phyloP scores from a whole-genome alignment of 2,329 filamentous ascomycete genomes.

The Penicillium nordicum region DNA sequence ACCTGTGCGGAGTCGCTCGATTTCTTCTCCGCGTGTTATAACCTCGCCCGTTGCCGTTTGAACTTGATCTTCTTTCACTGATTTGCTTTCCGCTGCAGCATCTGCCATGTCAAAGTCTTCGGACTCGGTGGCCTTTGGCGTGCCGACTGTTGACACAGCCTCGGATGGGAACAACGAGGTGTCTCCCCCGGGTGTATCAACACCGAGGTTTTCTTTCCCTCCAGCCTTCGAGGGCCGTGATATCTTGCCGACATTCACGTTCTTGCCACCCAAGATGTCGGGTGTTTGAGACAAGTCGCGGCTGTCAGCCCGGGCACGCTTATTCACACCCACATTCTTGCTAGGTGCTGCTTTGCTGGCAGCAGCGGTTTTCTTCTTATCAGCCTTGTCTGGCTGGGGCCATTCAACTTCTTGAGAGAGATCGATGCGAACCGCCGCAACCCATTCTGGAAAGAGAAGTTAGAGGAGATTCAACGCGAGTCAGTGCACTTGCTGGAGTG shows the following conservation, averaged over 20 bases:
- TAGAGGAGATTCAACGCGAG: constrained; percentile 6
- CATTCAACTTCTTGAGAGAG: constrained; percentile 90
- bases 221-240: constrained; percentile 54
- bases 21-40: constrained; percentile 76
- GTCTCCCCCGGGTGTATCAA: constrained; percentile 36
- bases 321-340: constrained; percentile 56
- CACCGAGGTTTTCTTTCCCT: constrained; percentile 59
- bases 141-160: constrained; percentile 38
- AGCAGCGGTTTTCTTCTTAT: constrained; percentile 72
- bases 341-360: constrained; percentile 50
- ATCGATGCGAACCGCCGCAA: constrained; percentile 76
- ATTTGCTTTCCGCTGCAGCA: constrained; percentile 27
- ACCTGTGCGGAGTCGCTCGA: constrained; percentile 89
- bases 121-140: constrained; percentile 35
- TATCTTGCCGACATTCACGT: constrained; percentile 45
- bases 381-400: constrained; percentile 85
- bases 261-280: constrained; percentile 50
- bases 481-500: neutral
- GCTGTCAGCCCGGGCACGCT: constrained; percentile 43
- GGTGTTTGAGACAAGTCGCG: constrained; percentile 58
- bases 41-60: constrained; percentile 31
- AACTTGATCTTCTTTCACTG: constrained; percentile 39
- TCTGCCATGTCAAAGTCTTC: constrained; percentile 47
- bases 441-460: constrained; percentile 71
- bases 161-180: constrained; percentile 34